These are phyloP conservation scores for Colletotrichum lini DNA, from an alignment of 2,329 filamentous ascomycete species.

Conservation along the genomic window DNA sequence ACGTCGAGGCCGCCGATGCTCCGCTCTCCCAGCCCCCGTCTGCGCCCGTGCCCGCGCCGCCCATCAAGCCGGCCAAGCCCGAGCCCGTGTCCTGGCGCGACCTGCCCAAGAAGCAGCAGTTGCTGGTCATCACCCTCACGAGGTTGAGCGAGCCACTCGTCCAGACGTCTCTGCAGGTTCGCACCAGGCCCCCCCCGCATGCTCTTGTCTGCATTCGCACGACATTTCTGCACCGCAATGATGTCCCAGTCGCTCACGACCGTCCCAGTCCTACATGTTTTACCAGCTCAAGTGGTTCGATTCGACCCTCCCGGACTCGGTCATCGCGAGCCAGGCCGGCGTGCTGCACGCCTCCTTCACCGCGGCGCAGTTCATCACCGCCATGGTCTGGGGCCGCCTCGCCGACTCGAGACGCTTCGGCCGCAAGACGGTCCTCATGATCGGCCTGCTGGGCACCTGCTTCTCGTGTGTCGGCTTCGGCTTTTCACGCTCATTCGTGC, in stretches of 20 bases:
- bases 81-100: slow-evolving; percentile 77
- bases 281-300: slow-evolving; percentile 89
- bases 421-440: slow-evolving; percentile 82
- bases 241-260: neutral
- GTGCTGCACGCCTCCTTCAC: slow-evolving; percentile 85
- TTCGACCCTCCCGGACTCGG: slow-evolving; percentile 67
- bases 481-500: slow-evolving; percentile 75
- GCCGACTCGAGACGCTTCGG: slow-evolving; percentile 75
- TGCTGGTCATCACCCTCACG: slow-evolving; percentile 82
- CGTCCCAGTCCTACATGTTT: slow-evolving; percentile 80
- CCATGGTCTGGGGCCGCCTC: slow-evolving; percentile 84
- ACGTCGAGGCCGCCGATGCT: slow-evolving; percentile 21
- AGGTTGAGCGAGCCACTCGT: slow-evolving; percentile 87
- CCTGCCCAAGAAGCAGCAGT: slow-evolving; percentile 82
- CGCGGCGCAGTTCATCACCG: slow-evolving; percentile 85
- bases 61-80: slow-evolving; percentile 39
- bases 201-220: neutral
- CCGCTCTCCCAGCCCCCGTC: slow-evolving; percentile 5
- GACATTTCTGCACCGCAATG: neutral
- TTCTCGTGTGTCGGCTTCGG: slow-evolving; percentile 80
- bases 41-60: neutral
- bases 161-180: slow-evolving; percentile 76
- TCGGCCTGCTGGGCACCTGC: slow-evolving; percentile 78
- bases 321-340: slow-evolving; percentile 83
- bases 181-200: neutral